A percentile compares a stretch with the other conserved stretches of the same genome.
These are phyloP conservation scores for Pythium dissimile DNA, from an alignment of 352 stramenopile species.

Conservation along the genomic window DNA sequence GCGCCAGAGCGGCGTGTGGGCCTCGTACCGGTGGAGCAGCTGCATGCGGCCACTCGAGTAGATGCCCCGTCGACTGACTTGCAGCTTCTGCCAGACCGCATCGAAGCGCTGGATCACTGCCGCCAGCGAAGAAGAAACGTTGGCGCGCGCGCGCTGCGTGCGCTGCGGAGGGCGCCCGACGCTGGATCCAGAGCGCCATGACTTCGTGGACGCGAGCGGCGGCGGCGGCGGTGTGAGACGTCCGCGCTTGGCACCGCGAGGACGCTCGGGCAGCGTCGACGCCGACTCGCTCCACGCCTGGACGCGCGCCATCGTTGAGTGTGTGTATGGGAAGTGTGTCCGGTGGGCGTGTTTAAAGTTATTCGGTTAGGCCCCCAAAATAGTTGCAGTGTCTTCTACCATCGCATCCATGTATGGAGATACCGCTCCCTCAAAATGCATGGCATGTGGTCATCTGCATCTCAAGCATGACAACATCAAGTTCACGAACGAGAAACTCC, in stretches of 20 bases:
- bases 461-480: too few species aligned
- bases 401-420: too few species aligned
- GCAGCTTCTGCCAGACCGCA: conserved; percentile 8
- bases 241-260: not conserved
- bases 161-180: not conserved
- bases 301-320: conserved; percentile 2
- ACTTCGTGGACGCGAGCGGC: conserved; percentile 1
- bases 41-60: conserved; percentile 19
- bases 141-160: too few species aligned
- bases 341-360: too few species aligned
- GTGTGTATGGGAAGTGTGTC: too few species aligned
- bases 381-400: too few species aligned
- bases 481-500: too few species aligned
- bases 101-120: not conserved
- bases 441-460: too few species aligned
- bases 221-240: conserved; percentile 1
- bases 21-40: conserved; percentile 10
- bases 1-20: conserved; percentile 2
- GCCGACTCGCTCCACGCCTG: conserved; percentile 1
- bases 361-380: too few species aligned
- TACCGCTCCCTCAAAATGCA: too few species aligned
- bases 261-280: not conserved
- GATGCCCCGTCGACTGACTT: conserved; percentile 17
- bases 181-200: conserved; percentile 6
- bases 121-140: not conserved